phyloP scores from a whole-genome alignment of 2,329 filamentous ascomycete species.

The Fusarium sp. region DNA sequence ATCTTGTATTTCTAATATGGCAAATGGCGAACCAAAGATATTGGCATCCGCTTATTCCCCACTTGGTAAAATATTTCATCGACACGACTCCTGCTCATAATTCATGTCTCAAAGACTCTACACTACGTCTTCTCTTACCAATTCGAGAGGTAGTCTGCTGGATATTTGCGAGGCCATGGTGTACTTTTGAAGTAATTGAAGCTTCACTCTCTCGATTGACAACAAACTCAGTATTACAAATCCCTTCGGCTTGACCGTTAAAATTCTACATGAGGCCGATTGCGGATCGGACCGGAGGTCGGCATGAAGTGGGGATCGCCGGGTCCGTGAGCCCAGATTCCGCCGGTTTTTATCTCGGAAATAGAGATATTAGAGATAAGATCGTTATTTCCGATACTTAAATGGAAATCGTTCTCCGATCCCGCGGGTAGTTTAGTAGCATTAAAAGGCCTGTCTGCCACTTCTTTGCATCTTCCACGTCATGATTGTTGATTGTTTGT shows the following conservation, averaged over 20 bases:
- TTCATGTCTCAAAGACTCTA: not conserved
- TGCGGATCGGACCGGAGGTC: constrained; percentile 23
- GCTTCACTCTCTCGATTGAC: not conserved
- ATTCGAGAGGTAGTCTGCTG: not conserved
- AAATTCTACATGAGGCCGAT: constrained; percentile 12
- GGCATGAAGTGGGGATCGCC: constrained; percentile 25
- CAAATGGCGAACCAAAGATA: not conserved
- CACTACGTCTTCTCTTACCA: not conserved
- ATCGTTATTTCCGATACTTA: not conserved
- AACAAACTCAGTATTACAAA: not conserved
- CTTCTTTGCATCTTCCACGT: constrained; percentile 8
- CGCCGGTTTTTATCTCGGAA: constrained; percentile 27
- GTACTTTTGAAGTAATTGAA: not conserved
- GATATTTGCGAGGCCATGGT: not conserved
- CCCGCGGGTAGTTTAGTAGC: constrained; percentile 35
- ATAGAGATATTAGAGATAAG: constrained; percentile 26
- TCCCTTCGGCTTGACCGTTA: not conserved
- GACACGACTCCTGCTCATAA: not conserved
- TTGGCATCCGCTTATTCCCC: not conserved
- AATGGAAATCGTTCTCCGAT: constrained; percentile 38
- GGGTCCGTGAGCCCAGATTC: constrained; percentile 17
- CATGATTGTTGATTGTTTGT: constrained; percentile 9
- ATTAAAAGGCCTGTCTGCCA: constrained; percentile 31
- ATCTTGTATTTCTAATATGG: constrained; percentile 12
- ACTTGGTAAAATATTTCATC: not conserved